Evolutionary conservation across 148 eudicot genomes (phyloP), one percentile per base, ranked within the genome.

Genomic region (Persicaria tinctoria): DNA sequence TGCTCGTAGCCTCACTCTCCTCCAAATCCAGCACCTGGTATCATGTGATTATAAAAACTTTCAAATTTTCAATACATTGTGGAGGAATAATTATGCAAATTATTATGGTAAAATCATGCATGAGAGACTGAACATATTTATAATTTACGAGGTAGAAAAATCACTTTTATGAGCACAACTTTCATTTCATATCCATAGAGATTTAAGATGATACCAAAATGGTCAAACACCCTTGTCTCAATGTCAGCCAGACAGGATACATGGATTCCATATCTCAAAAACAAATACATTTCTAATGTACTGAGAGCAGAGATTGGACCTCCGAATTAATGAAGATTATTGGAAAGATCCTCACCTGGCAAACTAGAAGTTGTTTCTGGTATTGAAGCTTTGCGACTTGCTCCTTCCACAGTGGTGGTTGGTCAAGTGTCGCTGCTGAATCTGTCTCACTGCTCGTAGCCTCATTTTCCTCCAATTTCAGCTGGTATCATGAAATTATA

Each of bases 361-460:
- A 85, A 82, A 92, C 97, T 12, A 96, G 91, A 76, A 92, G 94
- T 78, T 92, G 94, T 77, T 96, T 96, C 75, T 96, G 99, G 82
- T 92, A 96, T 79, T 96, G 99, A 82, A 96, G 91, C 85, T 96
- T 92, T 50, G 97, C 94, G 17, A 96, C 99, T 64, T 97, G 79
- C 81, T 92, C 99, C 85, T 90, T 92, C 66, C 92, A 83, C 78
- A 90, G 97, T 27, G 90, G 90, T 89, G 73, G 55, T 81, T 79
- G 85, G 48, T 87, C 85, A 46, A 78, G 47, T 64, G 70, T 41
- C 13, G 70, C 70, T 41, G 70, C 79, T 20, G 63, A 51, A 63
- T 87, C 92, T 18, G 85, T 53, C 57, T 82, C 87, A 50, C 83
- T 85, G 77, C 55, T 79, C 48, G 80, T 82, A 50, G 47, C 23